phyloP scores from a whole-genome alignment of 768 basidiomycete genomes.

The Podaxis rugospora region DNA sequence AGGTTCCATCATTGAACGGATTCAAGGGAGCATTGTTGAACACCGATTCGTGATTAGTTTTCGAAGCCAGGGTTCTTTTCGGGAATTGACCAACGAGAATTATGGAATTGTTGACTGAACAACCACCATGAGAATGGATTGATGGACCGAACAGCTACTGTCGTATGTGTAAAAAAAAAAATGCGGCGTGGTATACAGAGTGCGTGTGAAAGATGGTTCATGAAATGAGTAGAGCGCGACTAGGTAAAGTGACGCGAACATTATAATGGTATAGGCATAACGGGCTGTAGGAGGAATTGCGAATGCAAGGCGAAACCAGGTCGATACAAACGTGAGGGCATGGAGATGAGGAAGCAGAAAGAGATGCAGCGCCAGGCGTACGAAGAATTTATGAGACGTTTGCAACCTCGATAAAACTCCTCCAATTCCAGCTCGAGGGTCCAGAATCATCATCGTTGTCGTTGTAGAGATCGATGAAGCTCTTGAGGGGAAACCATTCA shows the following conservation, averaged over 20 bases:
- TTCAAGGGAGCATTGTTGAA: background rate
- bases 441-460: constrained; percentile 32
- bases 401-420: constrained; percentile 60
- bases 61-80: background rate
- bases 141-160: background rate
- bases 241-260: background rate
- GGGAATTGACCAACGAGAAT: background rate
- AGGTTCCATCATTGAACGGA: background rate
- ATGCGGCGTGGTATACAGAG: constrained; percentile 1
- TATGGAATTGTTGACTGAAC: background rate
- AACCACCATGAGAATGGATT: background rate
- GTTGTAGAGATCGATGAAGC: constrained; percentile 57
- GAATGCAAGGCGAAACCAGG: background rate
- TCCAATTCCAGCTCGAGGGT: constrained; percentile 47
- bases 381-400: constrained; percentile 23
- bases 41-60: no score
- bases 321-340: background rate
- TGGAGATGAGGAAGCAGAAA: background rate
- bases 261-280: constrained; percentile 8
- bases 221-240: background rate
- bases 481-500: constrained; percentile 57
- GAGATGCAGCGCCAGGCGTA: background rate
- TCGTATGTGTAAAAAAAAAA: background rate
- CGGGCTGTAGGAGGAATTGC: background rate
- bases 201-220: background rate